Evolutionary conservation across 345 rosid species (phyloP).

Genomic region (Arabis hirsuta): DNA sequence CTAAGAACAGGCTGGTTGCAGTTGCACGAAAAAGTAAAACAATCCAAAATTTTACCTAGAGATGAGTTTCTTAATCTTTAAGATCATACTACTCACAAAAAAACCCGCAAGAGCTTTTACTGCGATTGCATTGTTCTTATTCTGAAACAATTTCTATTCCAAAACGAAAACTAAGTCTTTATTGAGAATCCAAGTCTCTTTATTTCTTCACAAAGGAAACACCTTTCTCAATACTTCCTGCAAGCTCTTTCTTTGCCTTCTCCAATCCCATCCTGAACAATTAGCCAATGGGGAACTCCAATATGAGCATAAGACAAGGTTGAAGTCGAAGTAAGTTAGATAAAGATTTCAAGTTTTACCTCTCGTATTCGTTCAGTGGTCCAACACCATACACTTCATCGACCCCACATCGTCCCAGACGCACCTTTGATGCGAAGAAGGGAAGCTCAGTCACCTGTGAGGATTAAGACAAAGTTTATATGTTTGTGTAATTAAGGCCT

Average conservation of each 20-base stretch:
- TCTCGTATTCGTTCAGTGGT: conserved; percentile 81
- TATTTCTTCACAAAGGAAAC: conserved; percentile 66
- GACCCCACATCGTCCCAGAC: conserved; percentile 74
- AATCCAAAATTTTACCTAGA: background rate
- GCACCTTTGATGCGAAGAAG: conserved; percentile 88
- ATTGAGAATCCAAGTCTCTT: conserved; percentile 18
- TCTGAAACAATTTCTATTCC: conserved; percentile 15
- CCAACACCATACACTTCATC: conserved; percentile 84
- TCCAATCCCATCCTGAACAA: conserved; percentile 67
- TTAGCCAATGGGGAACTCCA: background rate
- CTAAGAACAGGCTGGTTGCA: conserved; percentile 16
- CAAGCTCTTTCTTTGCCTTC: conserved; percentile 88
- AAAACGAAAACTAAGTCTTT: conserved; percentile 5
- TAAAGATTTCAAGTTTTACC: conserved; percentile 48
- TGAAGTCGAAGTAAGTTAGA: background rate
- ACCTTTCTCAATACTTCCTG: conserved; percentile 80
- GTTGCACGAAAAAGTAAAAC: background rate
- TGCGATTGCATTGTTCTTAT: conserved; percentile 28
- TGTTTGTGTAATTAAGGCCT: background rate
- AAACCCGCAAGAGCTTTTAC: background rate
- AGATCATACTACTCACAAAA: conserved; percentile 3
- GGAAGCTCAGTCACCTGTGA: conserved; percentile 93
- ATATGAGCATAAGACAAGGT: conserved; percentile 3
- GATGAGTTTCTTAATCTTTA: conserved; percentile 8
- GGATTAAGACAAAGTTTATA: background rate